Base-by-base conservation (phyloP, 305 asterid genomes). In the Fraxinus greggii region DNA sequence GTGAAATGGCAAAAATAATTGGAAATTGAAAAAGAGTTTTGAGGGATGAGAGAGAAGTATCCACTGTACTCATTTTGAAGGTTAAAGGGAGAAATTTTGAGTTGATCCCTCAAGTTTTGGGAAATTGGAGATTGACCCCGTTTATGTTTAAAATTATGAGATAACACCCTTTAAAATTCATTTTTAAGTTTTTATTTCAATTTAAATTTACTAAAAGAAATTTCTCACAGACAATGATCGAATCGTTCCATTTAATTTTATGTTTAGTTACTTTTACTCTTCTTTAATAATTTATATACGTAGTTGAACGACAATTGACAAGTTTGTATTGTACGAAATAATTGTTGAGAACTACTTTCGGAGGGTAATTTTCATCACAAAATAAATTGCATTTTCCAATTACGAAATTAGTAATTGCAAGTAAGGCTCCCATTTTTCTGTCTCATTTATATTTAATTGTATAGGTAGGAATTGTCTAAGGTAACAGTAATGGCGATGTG, bases 1-100 rank as follows among this genome's bases (percentile, higher is more conserved):
- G 74, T 67, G 10, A 67, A 67, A 67, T 76, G 72, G 69, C 24
- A 79, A 74, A 80, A 23, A 26, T 40, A 75, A 77, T 85, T 75
- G 75, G 79, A 83, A 75, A 26, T 67, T 26, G 36, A 1, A 26
- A 13, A 67, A 12, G 23, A 79, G 81, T 40, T 84, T 77, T 74
- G 40, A 65, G 79, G 85, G 19, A 5, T 3, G 81, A 29, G 77
- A 83, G 78, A 80, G 79, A 17, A 84, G 15, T 26, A 26, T 3
- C 32, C 7, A 23, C 35, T 67, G n/a, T 26, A 28, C 35, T 28
- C 13, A 28, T 67, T 28, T 67, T 28, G 74, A 28, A 67, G 36
- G 35, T 26, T 28, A 5, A 26, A 67, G 19, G 73, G 19, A 67
- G 23, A 28, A 67, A 4, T 10, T 67, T 13, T n/a, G 7, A 12